Evolutionary conservation across 345 rosid species (phyloP), one percentile per base, ranked within the genome.

Genomic region (Ailanthus altissimus): DNA sequence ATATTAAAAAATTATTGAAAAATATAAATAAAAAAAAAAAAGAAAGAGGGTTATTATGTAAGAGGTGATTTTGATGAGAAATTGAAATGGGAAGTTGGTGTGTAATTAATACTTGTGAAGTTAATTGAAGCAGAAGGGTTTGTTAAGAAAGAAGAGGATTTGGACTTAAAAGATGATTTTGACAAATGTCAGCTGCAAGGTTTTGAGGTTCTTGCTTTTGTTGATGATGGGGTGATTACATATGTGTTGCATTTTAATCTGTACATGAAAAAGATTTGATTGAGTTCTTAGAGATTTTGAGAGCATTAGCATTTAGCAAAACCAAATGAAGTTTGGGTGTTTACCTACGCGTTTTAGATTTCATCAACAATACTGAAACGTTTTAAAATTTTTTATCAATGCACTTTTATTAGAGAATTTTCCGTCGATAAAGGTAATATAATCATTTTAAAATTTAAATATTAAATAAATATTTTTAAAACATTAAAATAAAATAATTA

Each of bases 211-310:
- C 38, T 32, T 32, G 38, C 38, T 32, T 32, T 32, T 32, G 38
- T 32, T 32, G 38, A 32, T 20, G 61, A 5, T 28, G 80, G 65
- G 0, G 5, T 46, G 73, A 45, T 21, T 20, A 71, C 45, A 4
- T 70, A 36, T 10, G 75, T 53, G 81, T 78, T 77, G 49, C 75
- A 76, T 75, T 75, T 81, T 25, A 84, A 78, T 78, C 40, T 83
- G 69, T 84, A 83, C 86, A 83, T 83, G 23, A 46, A 75, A 32
- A 32, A 32, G 38, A 32, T 9, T 32, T 18, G 45, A 36, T 18
- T 58, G 14, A 23, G 5, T 0, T 26, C 2, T 1, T 4, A 21
- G 36, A 14, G 57, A 23, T 14, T 14, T 36, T 15, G n/a, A 7
- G 58, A 5, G 36, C 47, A 62, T 16, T 47, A 47, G 59, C 32